Percentiles rank a stretch among this genome's conserved stretches.
These are phyloP conservation scores for Pyrrhoderma lamaoense DNA, from an alignment of 1,284 basidiomycete genomes.

Conservation along the genomic window DNA sequence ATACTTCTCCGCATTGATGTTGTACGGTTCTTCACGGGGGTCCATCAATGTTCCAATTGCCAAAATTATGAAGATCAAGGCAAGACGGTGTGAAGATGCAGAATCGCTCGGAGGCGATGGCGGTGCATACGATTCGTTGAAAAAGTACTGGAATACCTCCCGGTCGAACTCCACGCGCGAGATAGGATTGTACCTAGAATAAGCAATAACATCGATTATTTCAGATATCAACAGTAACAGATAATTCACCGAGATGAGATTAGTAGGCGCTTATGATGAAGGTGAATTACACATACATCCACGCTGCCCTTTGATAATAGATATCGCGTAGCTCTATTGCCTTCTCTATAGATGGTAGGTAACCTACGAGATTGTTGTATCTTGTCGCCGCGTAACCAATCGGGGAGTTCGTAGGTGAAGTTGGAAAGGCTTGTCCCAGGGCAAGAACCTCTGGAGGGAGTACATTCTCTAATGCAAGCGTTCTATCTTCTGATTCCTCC, in stretches of 20 bases:
- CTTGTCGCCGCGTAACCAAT: conserved; percentile 30
- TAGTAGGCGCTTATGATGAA: background rate
- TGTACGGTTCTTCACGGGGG: conserved; percentile 53
- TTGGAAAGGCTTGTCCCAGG: conserved; percentile 57
- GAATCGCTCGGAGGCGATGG: conserved; percentile 38
- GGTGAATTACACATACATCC: conserved; percentile 53
- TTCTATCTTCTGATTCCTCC: conserved; percentile 44
- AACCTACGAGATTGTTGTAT: conserved; percentile 55
- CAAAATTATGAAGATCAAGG: conserved; percentile 68
- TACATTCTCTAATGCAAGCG: conserved; percentile 43
- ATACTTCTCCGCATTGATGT: conserved; percentile 70
- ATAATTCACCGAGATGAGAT: background rate
- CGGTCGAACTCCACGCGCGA: conserved; percentile 57
- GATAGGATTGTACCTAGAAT: conserved; percentile 64
- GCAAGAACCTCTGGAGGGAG: conserved; percentile 55
- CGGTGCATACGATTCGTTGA: conserved; percentile 28
- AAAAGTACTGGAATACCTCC: conserved; percentile 57
- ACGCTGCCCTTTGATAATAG: conserved; percentile 65
- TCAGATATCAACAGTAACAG: background rate
- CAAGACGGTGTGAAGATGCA: conserved; percentile 55
- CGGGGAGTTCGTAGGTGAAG: conserved; percentile 41
- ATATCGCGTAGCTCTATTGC: conserved; percentile 53
- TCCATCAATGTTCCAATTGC: conserved; percentile 71
- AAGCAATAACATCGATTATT: background rate
- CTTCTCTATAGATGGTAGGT: conserved; percentile 52